phyloP scores from a whole-genome alignment of 1,284 basidiomycete genomes.

The Earliella scabrosa region DNA sequence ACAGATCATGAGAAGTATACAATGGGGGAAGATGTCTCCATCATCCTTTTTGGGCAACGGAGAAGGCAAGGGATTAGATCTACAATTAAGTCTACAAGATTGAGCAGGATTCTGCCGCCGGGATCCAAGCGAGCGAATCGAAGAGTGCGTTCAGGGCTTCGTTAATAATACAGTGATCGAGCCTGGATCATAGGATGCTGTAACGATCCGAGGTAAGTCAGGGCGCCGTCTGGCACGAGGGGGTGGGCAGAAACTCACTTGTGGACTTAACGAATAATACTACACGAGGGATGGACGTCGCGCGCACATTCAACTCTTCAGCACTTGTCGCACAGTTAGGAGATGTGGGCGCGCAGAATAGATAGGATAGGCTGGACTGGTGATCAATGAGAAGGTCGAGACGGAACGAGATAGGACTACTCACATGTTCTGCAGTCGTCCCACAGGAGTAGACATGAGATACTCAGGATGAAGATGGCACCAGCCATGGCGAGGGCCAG shows the following conservation, averaged over 20 bases:
- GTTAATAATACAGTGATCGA: background rate
- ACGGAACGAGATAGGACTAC: slow-evolving; percentile 1
- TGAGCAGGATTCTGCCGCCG: background rate
- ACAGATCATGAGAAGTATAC: no score
- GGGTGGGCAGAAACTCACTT: background rate
- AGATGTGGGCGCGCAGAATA: slow-evolving; percentile 15
- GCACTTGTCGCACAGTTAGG: slow-evolving; percentile 18
- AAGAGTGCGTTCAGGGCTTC: background rate
- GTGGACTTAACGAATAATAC: background rate
- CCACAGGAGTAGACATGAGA: slow-evolving; percentile 30
- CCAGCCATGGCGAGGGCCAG: slow-evolving; percentile 28
- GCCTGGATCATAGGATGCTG: background rate
- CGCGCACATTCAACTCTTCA: slow-evolving; percentile 3
- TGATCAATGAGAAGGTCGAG: background rate
- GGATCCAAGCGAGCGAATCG: background rate
- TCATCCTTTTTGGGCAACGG: background rate
- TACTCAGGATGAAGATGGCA: slow-evolving; percentile 29
- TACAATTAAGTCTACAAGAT: slow-evolving; percentile 7
- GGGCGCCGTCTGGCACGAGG: no score
- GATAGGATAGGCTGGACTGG: slow-evolving; percentile 5
- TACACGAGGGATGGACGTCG: background rate
- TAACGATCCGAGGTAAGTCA: no score
- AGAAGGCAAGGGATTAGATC: no score
- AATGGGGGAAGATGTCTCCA: background rate
- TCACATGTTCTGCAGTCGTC: slow-evolving; percentile 32